Percentiles rank a stretch among this genome's conserved stretches.
These are phyloP conservation scores for Paracorniculantispora psalliotae DNA, from an alignment of 2,329 filamentous ascomycete genomes.

Conservation along the genomic window DNA sequence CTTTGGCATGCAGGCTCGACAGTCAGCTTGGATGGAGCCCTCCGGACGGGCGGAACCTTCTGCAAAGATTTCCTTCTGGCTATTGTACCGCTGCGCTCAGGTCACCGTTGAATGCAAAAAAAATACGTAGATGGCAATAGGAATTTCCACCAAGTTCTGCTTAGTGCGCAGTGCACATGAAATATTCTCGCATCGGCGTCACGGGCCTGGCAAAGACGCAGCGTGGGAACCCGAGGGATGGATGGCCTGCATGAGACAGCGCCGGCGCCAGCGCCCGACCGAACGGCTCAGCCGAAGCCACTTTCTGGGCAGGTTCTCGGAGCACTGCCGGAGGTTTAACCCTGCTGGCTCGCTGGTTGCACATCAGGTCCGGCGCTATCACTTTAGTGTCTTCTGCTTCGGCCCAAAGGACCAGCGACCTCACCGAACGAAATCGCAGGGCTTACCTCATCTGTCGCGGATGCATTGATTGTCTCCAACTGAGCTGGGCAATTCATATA, in stretches of 20 bases:
- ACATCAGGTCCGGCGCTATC: neutral
- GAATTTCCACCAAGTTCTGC: neutral
- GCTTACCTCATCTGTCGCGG: neutral
- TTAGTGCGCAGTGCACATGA: neutral
- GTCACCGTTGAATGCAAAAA: neutral
- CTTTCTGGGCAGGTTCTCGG: neutral
- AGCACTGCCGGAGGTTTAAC: neutral
- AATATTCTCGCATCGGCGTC: neutral
- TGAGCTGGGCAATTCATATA: too few species aligned
- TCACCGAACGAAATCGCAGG: neutral
- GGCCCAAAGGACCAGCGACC: constrained; percentile 5
- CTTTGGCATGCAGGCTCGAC: neutral
- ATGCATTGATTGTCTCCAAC: too few species aligned
- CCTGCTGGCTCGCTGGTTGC: neutral
- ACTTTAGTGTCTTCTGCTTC: neutral
- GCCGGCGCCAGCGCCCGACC: neutral
- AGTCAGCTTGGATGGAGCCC: neutral
- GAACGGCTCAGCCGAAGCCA: neutral
- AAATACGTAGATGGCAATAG: neutral
- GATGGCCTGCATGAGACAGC: neutral
- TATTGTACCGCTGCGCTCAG: neutral
- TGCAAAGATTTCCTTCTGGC: neutral
- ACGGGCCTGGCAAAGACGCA: neutral
- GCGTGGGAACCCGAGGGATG: neutral
- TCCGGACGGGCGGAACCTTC: constrained; percentile 10